Conservation (phyloP, 257 asterid species). For the Craterostigma plantagineum region DNA sequence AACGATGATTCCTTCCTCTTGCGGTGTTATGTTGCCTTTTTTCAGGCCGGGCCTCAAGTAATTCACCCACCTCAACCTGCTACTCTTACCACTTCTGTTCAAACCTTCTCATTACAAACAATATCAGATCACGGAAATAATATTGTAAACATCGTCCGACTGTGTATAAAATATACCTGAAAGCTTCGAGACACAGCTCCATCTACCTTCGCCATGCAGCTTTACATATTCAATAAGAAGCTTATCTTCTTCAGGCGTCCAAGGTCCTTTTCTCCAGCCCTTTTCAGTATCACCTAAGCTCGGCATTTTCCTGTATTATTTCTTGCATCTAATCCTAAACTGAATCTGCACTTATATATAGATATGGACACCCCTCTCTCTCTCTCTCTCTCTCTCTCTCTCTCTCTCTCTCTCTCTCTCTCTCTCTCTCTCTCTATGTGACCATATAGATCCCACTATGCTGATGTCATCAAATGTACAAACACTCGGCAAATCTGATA, state of each 20-base stretch:
- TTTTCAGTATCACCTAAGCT: constrained; percentile 13
- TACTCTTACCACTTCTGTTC: constrained; percentile 52
- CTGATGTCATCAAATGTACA: no score
- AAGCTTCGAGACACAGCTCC: constrained; percentile 56
- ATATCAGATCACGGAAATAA: no score
- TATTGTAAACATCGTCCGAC: no score
- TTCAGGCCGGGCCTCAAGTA: constrained; percentile 35
- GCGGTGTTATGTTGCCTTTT: constrained; percentile 5
- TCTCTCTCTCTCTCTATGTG: no score
- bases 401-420: no score
- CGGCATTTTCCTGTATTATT: no score
- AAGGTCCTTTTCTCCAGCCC: constrained; percentile 73
- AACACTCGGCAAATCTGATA: no score
- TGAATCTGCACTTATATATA: no score
- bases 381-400: no score
- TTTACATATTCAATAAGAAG: constrained; percentile 43
- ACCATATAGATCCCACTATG: no score
- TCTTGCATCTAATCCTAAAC: no score
- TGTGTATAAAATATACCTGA: constrained; percentile 62
- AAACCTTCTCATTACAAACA: constrained; percentile 28
- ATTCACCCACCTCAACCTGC: constrained; percentile 55
- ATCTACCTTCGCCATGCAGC: constrained; percentile 65
- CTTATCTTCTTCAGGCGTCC: constrained; percentile 82
- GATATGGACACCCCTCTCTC: no score
- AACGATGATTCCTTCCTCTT: constrained; percentile 2